phyloP scores from a whole-genome alignment of 305 asterid genomes.

The Petunia hybrid region DNA sequence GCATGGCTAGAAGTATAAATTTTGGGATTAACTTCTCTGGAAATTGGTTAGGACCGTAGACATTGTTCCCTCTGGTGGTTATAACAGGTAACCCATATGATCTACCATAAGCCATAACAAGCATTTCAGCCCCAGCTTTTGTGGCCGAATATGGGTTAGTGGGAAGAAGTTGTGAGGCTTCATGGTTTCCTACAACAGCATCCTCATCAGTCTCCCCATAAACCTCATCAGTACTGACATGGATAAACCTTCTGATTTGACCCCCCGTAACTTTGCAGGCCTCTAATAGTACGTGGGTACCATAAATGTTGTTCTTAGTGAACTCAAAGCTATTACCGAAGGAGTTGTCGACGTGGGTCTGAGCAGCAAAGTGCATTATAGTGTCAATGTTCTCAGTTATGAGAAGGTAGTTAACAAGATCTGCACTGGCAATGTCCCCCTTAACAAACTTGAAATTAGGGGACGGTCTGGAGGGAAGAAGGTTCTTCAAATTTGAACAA shows the following conservation, averaged over 20 bases:
- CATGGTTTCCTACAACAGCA: slow-evolving; percentile 82
- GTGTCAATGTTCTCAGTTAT: slow-evolving; percentile 83
- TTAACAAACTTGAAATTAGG: slow-evolving; percentile 82
- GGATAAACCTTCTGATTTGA: slow-evolving; percentile 77
- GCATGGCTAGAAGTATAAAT: slow-evolving; percentile 72
- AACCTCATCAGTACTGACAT: slow-evolving; percentile 88
- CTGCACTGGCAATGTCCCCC: slow-evolving; percentile 85
- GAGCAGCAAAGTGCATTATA: slow-evolving; percentile 91
- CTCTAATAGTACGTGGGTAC: slow-evolving; percentile 81
- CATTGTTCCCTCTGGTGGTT: slow-evolving; percentile 86
- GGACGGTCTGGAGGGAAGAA: slow-evolving; percentile 61
- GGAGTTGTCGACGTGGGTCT: slow-evolving; percentile 84
- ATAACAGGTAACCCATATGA: slow-evolving; percentile 86
- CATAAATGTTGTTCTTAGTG: slow-evolving; percentile 85
- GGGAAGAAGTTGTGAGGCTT: slow-evolving; percentile 84
- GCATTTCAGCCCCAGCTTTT: slow-evolving; percentile 91
- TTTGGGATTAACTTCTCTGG: slow-evolving; percentile 77
- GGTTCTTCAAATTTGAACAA: slow-evolving; percentile 75
- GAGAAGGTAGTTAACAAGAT: slow-evolving; percentile 83
- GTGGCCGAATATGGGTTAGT: slow-evolving; percentile 87
- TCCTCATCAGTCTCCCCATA: slow-evolving; percentile 88
- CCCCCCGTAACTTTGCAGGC: slow-evolving; percentile 82
- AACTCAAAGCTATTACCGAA: slow-evolving; percentile 87
- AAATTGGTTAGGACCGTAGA: slow-evolving; percentile 75
- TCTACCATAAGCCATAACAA: slow-evolving; percentile 85